A percentile compares a stretch with the other conserved stretches of the same genome.
Conservation (phyloP, 371 early-diverging fungal species). For the Mucor velutinosus region DNA sequence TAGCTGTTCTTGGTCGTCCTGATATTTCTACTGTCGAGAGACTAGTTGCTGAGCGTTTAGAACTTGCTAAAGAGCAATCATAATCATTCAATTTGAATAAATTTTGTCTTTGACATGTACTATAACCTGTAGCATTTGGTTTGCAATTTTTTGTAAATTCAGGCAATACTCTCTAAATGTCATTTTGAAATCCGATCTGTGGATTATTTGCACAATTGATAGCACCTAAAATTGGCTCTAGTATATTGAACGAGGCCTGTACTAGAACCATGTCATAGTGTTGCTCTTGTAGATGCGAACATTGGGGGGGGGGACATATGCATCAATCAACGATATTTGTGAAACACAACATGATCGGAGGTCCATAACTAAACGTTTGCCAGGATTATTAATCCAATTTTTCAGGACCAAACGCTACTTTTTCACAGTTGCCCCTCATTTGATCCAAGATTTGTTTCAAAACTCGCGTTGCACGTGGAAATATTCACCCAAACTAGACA, state of each 20-base stretch:
- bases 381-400: slow-evolving; percentile 20
- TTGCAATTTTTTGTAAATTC: background rate
- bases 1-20: slow-evolving; percentile 49
- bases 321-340: background rate
- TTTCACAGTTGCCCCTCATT: background rate
- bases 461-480: background rate
- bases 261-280: background rate
- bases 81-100: no score
- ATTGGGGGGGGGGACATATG: background rate
- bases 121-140: no score
- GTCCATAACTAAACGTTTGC: background rate
- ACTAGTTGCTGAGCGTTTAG: slow-evolving; percentile 18
- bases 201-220: background rate
- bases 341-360: background rate
- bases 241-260: background rate
- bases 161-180: background rate
- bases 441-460: no score
- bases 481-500: no score
- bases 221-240: background rate
- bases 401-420: slow-evolving; percentile 8
- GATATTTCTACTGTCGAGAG: slow-evolving; percentile 35
- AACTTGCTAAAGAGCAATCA: background rate
- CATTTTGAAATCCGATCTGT: background rate
- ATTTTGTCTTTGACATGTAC: no score
- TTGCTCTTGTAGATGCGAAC: background rate